Evolutionary conservation across 1,284 basidiomycete genomes (phyloP), one percentile per base, ranked within the genome.

Genomic region (Pterula multifida): DNA sequence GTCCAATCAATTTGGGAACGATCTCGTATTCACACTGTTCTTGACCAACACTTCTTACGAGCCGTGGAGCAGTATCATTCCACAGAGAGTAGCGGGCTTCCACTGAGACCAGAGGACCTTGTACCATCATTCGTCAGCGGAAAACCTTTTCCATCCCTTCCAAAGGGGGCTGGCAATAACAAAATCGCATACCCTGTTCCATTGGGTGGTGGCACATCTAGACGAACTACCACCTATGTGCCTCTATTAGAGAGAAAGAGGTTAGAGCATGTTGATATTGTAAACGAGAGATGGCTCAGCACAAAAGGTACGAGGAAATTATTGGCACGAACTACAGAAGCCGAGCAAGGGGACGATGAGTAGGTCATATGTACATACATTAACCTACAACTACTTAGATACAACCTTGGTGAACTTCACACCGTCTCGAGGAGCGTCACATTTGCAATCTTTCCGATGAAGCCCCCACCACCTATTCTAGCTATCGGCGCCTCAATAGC

Each of bases 251-350:
- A 71, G 51, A 72, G 90, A 50, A 76, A 79, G 49, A 71, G 87
- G 50, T 68, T 83, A 26, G 85, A 87, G 52, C 72, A 73, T 17
- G 81, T 86, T 0, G 84, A 89, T 36, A 73, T 76, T 15, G 73
- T 79, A 13, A 94, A 96, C 61, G 78, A 78, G 58, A 75, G 83
- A 50, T 95, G 88, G 85, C 73, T 79, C 53, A 63, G 73, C 21
- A 81, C 83, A 6, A 81, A 79, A 57, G 83, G 78, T 28, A 63
- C 45, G 6, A 24, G 45, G 19, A 62, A 42, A 17, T 6, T n/a
- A n/a, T n/a, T 17, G 13, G 17, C 39, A 42, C 39, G 39, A 19
- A 6, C 39, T 19, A 4, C 39, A 6, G 39, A 22, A 17, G 17
- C 9, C 21, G 39, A 42, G 17, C 19, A 22, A n/a, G 39, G 9